Conservation (phyloP, 495 filamentous ascomycete genomes). For the Penicillium salamii region DNA sequence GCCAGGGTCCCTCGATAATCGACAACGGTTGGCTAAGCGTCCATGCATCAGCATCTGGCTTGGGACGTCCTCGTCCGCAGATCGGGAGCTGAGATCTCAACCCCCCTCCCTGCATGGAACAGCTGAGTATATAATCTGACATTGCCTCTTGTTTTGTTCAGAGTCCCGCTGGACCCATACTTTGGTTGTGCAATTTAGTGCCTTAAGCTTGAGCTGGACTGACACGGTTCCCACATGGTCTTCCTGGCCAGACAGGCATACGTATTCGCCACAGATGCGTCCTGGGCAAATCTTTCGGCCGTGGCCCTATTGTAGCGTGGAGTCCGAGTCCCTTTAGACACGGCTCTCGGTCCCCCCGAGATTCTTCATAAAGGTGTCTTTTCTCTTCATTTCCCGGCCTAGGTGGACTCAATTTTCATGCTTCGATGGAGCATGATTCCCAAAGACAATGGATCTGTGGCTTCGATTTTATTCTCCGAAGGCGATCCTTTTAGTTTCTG, state of each 20-base stretch:
- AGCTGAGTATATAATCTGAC: not conserved
- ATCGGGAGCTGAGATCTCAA: not conserved
- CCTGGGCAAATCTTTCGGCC: conserved; percentile 11
- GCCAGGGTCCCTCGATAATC: conserved; percentile 8
- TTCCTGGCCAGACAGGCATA: conserved; percentile 10
- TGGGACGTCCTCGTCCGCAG: too few species aligned
- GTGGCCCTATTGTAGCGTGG: conserved; percentile 12
- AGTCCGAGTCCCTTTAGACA: conserved; percentile 9
- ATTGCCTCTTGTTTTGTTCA: not conserved
- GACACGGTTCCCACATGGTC: not conserved
- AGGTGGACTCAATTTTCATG: too few species aligned
- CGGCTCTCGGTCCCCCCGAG: conserved; percentile 4
- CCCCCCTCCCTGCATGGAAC: not conserved
- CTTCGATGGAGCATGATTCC: too few species aligned
- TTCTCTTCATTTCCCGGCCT: too few species aligned
- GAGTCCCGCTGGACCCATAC: conserved; percentile 7
- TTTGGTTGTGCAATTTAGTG: conserved; percentile 1
- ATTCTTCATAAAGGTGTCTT: too few species aligned
- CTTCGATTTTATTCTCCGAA: conserved; percentile 7
- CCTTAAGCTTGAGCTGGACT: conserved; percentile 5
- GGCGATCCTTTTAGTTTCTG: conserved; percentile 13
- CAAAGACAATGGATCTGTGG: conserved; percentile 6
- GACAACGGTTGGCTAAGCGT: conserved; percentile 1
- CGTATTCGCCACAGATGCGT: conserved; percentile 21
- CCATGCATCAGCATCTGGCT: conserved; percentile 1